Base-by-base conservation (phyloP, 306 rosid genomes). In the Lathyrus sativus region DNA sequence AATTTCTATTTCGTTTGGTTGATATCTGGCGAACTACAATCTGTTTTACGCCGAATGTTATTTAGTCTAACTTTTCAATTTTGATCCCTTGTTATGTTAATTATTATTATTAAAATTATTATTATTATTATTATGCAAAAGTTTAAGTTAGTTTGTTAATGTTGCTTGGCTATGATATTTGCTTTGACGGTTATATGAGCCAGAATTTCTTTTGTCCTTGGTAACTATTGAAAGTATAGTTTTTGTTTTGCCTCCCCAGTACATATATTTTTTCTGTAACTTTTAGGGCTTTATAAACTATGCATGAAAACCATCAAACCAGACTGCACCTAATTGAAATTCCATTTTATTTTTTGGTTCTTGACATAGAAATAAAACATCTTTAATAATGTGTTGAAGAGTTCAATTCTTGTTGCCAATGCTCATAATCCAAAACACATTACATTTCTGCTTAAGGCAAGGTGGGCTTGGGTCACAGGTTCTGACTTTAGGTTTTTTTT, bases 271-370 rank as follows among this genome's bases (percentile, higher is more conserved):
- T 63, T 31, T 69, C 33, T 55, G 53, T 53, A 51, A 29, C 56
- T 31, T 43, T 48, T 33, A 55, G 37, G 48, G 73, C 58, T 35
- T 35, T 57, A 28, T 42, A 15, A 35, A 42, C 8, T 54, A 12
- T 53, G 42, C 48, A 37, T 8, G 39, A 67, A 75, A 57, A 48
- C 55, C 56, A 15, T 28, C 9, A 14, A 14, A n/a, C 14, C 24
- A 39, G 57, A 50, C 22, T 67, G 64, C 15, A 49, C 28, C 29
- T 55, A 64, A 62, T 62, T 57, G n/a, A 26, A 64, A 62, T 62
- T 55, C 46, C 59, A 46, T 71, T 37, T 49, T 51, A 35, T 18
- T 71, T 70, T 43, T 50, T 63, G 45, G 66, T 70, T 76, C 44
- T 55, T 55, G 17, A 45, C 50, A 77, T 58, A 11, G 64, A 37